Base-by-base conservation (phyloP, 2,329 filamentous ascomycete species). In the Calonectria leucothoes region DNA sequence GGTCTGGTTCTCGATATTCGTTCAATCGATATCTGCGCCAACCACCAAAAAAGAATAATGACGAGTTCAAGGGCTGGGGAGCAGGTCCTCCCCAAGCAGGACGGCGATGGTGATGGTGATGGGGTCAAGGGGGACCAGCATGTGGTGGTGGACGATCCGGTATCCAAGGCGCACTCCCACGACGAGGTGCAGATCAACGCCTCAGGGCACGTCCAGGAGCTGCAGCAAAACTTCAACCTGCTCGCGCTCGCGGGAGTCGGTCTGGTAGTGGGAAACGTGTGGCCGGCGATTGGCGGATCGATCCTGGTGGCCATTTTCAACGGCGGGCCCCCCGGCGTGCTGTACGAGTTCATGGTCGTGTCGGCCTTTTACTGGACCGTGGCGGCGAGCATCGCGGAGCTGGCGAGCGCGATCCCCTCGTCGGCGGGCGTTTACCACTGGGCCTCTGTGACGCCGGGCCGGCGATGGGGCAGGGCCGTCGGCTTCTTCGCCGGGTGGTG, bases 401-500 rank as follows among this genome's bases (percentile, higher is more conserved):
- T 93, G 33, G 89, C 90, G 15, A 91, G 89, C 66, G 88, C 90
- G 23, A 91, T 92, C 74, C 91, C 91, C n/a, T 91, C 90, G 1
- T 88, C 89, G 8, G 89, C 87, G 69, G 90, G 90, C 29, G 89
- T 92, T 6, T 92, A 92, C 71, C 90, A 92, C 77, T 92, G 89
- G 89, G 90, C 90, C 3, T 88, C 89, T 17, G 85, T 92, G 11
- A 91, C 90, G 2, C 88, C 89, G 0, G 91, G 91, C 2, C 82
- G 65, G 29, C 69, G 75, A 68, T 88, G 88, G 82, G 90, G 91
- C 33, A 87, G 90, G 23, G 75, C 86, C 0, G 85, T 90, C 12
- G 85, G 85, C 7, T 87, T 86, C 80, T 86, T 86, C 66, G 84
- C 86, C 11, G 86, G 86, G 10, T 87, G 85, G 85, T 87, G 85